Percentiles rank a stretch among this genome's conserved stretches.
These are phyloP conservation scores for Phytophthora melonis DNA, from an alignment of 352 stramenopile species.

Conservation along the genomic window DNA sequence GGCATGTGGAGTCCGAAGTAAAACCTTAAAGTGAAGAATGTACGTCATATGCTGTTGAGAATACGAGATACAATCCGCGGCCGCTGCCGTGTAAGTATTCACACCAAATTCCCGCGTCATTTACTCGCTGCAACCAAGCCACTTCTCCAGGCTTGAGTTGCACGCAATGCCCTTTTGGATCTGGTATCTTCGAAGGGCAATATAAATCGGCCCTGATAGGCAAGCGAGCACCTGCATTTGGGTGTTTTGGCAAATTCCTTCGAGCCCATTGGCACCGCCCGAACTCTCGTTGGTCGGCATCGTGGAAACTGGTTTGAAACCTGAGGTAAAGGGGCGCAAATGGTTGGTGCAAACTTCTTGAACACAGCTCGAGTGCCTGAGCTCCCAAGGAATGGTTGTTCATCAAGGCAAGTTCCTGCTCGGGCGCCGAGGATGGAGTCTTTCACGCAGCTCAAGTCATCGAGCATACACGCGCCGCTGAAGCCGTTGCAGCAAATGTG, in stretches of 20 bases:
- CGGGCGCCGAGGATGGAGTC: neutral
- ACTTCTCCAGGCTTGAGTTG: neutral
- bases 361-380: neutral
- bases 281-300: conserved; percentile 13
- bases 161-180: conserved; percentile 2
- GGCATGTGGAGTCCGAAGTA: conserved; percentile 92
- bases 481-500: conserved; percentile 24
- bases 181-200: neutral
- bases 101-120: too few species aligned
- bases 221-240: conserved; percentile 4
- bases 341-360: neutral
- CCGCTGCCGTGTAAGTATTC: too few species aligned
- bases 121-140: neutral
- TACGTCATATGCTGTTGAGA: too few species aligned
- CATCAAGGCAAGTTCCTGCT: neutral
- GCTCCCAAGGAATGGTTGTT: neutral
- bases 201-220: neutral
- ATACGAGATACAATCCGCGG: too few species aligned
- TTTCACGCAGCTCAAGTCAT: neutral
- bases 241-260: conserved; percentile 19
- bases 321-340: neutral
- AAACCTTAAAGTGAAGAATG: neutral
- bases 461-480: neutral
- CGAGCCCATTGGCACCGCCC: neutral
- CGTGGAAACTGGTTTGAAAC: conserved; percentile 1